Evolutionary conservation across 2,329 filamentous ascomycete genomes (phyloP), one percentile per base, ranked within the genome.

Genomic region (Botrytis byssoidea): DNA sequence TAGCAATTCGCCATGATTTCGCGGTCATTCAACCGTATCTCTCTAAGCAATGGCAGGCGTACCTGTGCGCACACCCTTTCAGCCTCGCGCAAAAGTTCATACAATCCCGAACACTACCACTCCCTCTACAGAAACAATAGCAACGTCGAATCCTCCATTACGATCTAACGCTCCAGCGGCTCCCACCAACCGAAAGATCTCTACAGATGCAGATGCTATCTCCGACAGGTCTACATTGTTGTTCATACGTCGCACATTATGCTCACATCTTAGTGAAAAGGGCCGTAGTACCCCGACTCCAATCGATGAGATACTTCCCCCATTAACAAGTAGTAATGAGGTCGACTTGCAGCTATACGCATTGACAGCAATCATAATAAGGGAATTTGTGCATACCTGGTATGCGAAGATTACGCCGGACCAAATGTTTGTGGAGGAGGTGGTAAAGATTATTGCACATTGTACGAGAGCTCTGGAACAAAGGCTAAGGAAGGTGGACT

Each of bases 271-370:
- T 78, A 81, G 85, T 77, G 85, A 92, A 83, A 85, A 91, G 78
- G 88, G 87, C 63, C 85, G 85, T 46, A 79, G 75, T 75, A 83
- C 84, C 25, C 83, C 85, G n/a, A 82, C 84, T 44, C 88, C 93
- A 67, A 91, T 97, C 77, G 90, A 97, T 74, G 92, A 95, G 78
- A 85, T 97, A 61, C 85, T 99, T 64, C 96, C 95, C 74, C 94
- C 95, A 57, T 86, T 99, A 80, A 98, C 95, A 67, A 97, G 94
- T 84, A 94, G 94, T 70, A 97, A 97, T 82, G 94, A 97, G 78
- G 90, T 98, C 74, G 96, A 99, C 82, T 85, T 97, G 73, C 93
- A 99, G 83, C 88, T 99, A 7, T 99, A 98, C 81, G 95, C 93
- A 42, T 88, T 98, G 74, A 90, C 99, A 75, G 93, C 96, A 70